Conservation (phyloP, 2,329 filamentous ascomycete species). For the Penicillium sp. region DNA sequence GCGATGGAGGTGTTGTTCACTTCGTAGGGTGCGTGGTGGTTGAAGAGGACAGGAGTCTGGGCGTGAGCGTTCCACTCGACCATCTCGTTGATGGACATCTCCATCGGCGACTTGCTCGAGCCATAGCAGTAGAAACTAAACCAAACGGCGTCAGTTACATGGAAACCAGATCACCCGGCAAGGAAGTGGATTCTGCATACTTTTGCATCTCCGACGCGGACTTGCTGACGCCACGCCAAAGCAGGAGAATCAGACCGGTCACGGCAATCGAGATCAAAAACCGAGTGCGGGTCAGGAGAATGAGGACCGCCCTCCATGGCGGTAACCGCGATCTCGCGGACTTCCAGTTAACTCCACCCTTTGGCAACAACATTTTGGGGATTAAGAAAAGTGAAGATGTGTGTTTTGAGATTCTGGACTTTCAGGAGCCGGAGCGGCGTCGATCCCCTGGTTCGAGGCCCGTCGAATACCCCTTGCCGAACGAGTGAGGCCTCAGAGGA, state of each 20-base stretch:
- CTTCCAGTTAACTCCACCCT: constrained; percentile 91
- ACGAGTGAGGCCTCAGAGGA: constrained; percentile 27
- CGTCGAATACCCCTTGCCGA: constrained; percentile 25
- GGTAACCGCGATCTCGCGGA: constrained; percentile 77
- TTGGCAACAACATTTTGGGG: constrained; percentile 76
- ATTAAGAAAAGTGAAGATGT: constrained; percentile 1
- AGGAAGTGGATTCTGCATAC: constrained; percentile 52
- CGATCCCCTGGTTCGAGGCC: constrained; percentile 19
- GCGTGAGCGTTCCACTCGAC: constrained; percentile 84
- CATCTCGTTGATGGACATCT: constrained; percentile 90
- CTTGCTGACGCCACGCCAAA: constrained; percentile 84
- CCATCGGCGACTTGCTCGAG: constrained; percentile 90
- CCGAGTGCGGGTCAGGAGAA: constrained; percentile 72
- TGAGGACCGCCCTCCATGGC: constrained; percentile 69
- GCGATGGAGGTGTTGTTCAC: constrained; percentile 79
- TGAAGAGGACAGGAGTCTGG: constrained; percentile 92
- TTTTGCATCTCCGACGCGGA: constrained; percentile 88
- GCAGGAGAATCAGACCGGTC: constrained; percentile 69
- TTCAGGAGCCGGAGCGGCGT: constrained; percentile 21
- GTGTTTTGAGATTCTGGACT: constrained; percentile 2
- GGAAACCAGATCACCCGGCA: not conserved
- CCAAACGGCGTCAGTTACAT: not conserved
- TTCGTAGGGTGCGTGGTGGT: constrained; percentile 84
- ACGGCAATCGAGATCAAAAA: constrained; percentile 74
- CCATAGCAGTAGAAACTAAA: constrained; percentile 95